Evolutionary conservation across 78 protist genomes (phyloP).

Genomic region (Corallochytrium limacisporum): DNA sequence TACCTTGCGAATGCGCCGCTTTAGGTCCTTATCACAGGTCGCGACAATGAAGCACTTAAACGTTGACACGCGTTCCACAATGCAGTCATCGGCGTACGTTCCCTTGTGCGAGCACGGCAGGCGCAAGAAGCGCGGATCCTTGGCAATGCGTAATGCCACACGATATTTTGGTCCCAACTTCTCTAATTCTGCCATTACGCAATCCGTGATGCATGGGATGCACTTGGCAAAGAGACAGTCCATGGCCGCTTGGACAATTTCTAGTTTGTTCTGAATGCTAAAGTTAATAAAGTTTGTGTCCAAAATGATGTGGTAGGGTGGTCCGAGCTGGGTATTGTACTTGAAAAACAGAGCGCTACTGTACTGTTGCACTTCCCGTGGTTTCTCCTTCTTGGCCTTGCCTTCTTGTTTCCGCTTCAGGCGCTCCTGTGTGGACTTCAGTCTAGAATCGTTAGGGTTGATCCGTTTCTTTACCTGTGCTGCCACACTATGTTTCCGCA

Average conservation of each 20-base stretch:
- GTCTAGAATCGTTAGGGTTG: background rate
- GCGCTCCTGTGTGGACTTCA: background rate
- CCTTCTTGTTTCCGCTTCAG: background rate
- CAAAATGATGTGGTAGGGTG: conserved; percentile 92
- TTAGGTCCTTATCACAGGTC: conserved; percentile 91
- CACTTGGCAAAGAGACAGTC: conserved; percentile 95
- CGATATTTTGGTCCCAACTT: conserved; percentile 71
- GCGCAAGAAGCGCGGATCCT: conserved; percentile 91
- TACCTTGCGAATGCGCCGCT: conserved; percentile 85
- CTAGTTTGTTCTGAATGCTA: conserved; percentile 81
- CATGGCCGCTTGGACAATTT: conserved; percentile 74
- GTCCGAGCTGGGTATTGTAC: conserved; percentile 87
- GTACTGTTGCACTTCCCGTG: background rate
- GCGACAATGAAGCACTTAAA: conserved; percentile 84
- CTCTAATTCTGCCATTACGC: conserved; percentile 97
- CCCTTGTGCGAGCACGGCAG: conserved; percentile 82
- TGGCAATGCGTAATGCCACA: conserved; percentile 65
- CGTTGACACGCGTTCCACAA: conserved; percentile 67
- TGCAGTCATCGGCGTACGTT: conserved; percentile 98
- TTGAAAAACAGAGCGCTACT: conserved; percentile 74
- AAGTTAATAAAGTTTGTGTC: conserved; percentile 98
- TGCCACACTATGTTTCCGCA: no score
- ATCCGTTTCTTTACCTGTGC: background rate
- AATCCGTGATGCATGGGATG: conserved; percentile 82
- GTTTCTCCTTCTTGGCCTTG: background rate